Evolutionary conservation across 345 rosid species (phyloP).

Genomic region (Microthlaspi erraticum): DNA sequence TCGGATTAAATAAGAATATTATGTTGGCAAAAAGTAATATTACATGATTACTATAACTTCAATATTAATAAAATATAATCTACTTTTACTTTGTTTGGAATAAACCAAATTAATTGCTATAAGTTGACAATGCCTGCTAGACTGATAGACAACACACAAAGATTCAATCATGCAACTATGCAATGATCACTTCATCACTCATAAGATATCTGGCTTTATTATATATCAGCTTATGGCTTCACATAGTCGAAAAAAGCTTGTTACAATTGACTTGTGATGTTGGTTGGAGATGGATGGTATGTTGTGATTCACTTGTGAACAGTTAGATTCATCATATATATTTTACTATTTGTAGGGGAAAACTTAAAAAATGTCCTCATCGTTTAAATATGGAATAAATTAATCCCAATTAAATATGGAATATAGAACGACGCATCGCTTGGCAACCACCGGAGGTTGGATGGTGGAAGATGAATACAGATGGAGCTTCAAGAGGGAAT

Average conservation of each 20-base stretch:
- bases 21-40: constrained; percentile 19
- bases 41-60: neutral
- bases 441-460: no score
- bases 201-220: neutral
- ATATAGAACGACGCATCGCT: no score
- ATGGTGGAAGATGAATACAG: no score
- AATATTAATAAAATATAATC: neutral
- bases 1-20: constrained; percentile 13
- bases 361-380: no score
- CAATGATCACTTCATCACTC: constrained; percentile 18
- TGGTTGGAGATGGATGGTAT: neutral
- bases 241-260: neutral
- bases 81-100: constrained; percentile 19
- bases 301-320: neutral
- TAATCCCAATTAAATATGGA: no score
- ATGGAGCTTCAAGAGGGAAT: no score
- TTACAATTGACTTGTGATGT: neutral
- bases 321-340: neutral
- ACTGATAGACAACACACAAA: constrained; percentile 20
- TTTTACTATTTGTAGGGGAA: no score
- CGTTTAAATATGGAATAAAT: no score
- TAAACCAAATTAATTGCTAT: neutral
- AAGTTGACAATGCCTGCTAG: constrained; percentile 20
- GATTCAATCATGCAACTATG: constrained; percentile 24
- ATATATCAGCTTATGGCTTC: neutral